phyloP scores from a whole-genome alignment of 2,329 filamentous ascomycete species.

The Ophiobolus disseminans region DNA sequence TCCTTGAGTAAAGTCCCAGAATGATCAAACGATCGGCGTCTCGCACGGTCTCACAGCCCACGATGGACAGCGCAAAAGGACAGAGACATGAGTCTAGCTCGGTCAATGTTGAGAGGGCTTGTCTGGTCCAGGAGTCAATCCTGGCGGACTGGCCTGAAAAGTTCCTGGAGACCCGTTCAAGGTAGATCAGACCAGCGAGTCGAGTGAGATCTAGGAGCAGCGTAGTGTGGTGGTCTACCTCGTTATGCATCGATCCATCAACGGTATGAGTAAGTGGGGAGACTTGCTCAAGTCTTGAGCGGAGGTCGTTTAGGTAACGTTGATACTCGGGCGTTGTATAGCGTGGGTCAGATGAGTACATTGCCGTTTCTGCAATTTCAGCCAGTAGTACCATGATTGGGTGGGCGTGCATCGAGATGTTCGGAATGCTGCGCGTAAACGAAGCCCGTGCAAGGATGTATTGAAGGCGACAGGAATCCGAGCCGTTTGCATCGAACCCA shows the following conservation, averaged over 20 bases:
- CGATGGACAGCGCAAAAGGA: slow-evolving; percentile 31
- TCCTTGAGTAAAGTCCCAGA: slow-evolving; percentile 12
- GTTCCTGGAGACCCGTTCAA: slow-evolving; percentile 13
- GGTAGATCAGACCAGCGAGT: slow-evolving; percentile 18
- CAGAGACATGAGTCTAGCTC: slow-evolving; percentile 21
- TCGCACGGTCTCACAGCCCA: slow-evolving; percentile 31
- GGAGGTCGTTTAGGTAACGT: background rate
- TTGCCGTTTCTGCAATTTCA: slow-evolving; percentile 1
- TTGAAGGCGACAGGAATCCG: slow-evolving; percentile 1
- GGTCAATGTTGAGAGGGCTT: slow-evolving; percentile 13
- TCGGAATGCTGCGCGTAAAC: slow-evolving; percentile 1
- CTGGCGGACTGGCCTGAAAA: slow-evolving; percentile 5
- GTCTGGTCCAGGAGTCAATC: background rate
- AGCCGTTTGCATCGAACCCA: slow-evolving; percentile 1
- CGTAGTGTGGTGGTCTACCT: no score
- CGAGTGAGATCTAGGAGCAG: slow-evolving; percentile 8
- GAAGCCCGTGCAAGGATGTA: slow-evolving; percentile 3
- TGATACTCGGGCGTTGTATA: slow-evolving; percentile 6
- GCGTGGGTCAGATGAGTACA: slow-evolving; percentile 2
- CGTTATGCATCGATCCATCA: background rate
- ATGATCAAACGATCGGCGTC: slow-evolving; percentile 29
- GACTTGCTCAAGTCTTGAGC: slow-evolving; percentile 1
- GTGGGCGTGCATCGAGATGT: slow-evolving; percentile 4
- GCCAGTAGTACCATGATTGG: slow-evolving; percentile 4
- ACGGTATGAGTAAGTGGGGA: background rate